Conservation (phyloP, 768 basidiomycete genomes). For the Boletellus ananiceps region DNA sequence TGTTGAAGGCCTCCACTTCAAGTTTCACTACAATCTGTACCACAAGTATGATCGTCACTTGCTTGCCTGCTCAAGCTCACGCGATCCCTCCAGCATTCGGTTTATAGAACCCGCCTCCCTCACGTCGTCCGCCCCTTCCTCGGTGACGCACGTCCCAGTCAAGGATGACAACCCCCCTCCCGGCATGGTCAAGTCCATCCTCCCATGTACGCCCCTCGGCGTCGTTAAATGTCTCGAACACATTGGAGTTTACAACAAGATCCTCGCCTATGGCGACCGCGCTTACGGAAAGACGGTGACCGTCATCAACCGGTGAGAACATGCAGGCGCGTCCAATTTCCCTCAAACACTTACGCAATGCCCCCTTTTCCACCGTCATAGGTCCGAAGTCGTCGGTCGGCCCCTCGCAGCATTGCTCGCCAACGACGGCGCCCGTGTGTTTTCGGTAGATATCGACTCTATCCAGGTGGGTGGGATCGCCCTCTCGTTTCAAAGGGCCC, state of each 20-base stretch:
- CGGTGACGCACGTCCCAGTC: slow-evolving; percentile 27
- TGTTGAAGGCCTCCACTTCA: slow-evolving; percentile 95
- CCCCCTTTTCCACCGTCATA: slow-evolving; percentile 23
- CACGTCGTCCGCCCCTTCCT: slow-evolving; percentile 38
- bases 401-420: slow-evolving; percentile 93
- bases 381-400: slow-evolving; percentile 95
- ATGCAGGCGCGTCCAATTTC: neutral
- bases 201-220: slow-evolving; percentile 95
- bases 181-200: slow-evolving; percentile 91
- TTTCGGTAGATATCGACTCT: slow-evolving; percentile 93
- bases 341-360: slow-evolving; percentile 1
- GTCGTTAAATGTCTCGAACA: slow-evolving; percentile 94
- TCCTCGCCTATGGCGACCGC: slow-evolving; percentile 90
- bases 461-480: slow-evolving; percentile 53
- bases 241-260: slow-evolving; percentile 87
- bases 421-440: slow-evolving; percentile 94
- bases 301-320: slow-evolving; percentile 81
- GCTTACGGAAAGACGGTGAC: slow-evolving; percentile 92
- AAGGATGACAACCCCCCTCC: slow-evolving; percentile 64
- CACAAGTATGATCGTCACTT: slow-evolving; percentile 64
- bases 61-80: neutral
- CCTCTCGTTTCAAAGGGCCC: neutral
- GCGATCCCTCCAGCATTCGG: slow-evolving; percentile 64
- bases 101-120: slow-evolving; percentile 81
- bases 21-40: slow-evolving; percentile 91